These are phyloP conservation scores for Arctium minus DNA, from an alignment of 129 eudicot species.

Conservation along the genomic window DNA sequence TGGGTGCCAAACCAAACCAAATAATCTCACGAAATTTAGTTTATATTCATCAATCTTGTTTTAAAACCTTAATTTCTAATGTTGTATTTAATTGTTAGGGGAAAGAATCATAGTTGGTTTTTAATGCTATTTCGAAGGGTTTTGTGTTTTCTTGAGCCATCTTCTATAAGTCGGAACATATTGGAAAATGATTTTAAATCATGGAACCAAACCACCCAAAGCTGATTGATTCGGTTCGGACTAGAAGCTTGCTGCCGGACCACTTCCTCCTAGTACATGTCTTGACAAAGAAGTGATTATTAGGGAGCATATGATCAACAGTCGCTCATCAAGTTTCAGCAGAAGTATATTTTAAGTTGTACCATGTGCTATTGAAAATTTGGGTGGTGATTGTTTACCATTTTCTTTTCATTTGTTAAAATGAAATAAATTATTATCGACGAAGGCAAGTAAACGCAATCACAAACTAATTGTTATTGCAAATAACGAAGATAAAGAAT, in stretches of 20 bases:
- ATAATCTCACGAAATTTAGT: neutral
- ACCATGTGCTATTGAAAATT: neutral
- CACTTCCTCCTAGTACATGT: neutral
- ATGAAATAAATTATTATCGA: neutral
- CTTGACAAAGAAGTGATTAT: neutral
- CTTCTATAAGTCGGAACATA: neutral
- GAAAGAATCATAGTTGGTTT: slow-evolving; percentile 3
- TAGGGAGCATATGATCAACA: neutral
- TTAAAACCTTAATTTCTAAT: neutral
- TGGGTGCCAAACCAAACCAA: neutral
- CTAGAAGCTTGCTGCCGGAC: neutral
- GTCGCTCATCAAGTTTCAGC: neutral
- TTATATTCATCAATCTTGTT: neutral
- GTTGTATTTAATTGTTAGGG: neutral
- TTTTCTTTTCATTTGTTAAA: neutral
- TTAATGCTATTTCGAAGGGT: neutral
- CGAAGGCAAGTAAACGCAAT: neutral
- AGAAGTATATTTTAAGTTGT: neutral
- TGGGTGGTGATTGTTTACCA: neutral
- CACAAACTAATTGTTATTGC: neutral
- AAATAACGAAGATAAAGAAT: neutral
- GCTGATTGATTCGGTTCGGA: neutral
- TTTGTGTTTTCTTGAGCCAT: too few species aligned
- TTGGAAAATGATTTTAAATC: neutral
- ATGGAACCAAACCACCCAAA: slow-evolving; percentile 4